Percentiles rank a stretch among this genome's conserved stretches.
Evolutionary conservation across 179 eudicot species (phyloP).

Genomic region (Silene coronaria): DNA sequence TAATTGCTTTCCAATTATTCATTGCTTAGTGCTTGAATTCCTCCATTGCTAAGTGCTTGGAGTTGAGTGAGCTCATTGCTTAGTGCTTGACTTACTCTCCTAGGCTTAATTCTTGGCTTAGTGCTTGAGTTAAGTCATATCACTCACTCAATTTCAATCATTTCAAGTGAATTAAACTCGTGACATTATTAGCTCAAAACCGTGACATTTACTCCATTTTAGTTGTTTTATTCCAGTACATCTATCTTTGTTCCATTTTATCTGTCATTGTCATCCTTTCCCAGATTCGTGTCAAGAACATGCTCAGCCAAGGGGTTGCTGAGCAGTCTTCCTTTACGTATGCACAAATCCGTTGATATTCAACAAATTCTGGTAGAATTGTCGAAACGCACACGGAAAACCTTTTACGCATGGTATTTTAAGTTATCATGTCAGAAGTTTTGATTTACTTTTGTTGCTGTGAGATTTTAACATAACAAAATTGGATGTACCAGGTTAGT

Average conservation of each 20-base stretch:
- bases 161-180: too few relatives aligned
- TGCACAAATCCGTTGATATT: slow-evolving; percentile 40
- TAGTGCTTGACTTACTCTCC: too few relatives aligned
- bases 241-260: slow-evolving; percentile 11
- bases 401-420: slow-evolving; percentile 68
- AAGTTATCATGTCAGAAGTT: slow-evolving; percentile 13
- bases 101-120: too few relatives aligned
- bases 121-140: too few relatives aligned
- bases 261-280: slow-evolving; percentile 11
- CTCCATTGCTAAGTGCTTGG: too few relatives aligned
- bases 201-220: too few relatives aligned
- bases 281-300: slow-evolving; percentile 92
- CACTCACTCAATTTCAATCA: too few relatives aligned
- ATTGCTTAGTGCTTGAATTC: too few relatives aligned
- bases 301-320: slow-evolving; percentile 71
- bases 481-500: slow-evolving; percentile 58
- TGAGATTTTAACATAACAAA: slow-evolving; percentile 4
- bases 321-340: slow-evolving; percentile 61
- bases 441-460: slow-evolving; percentile 7
- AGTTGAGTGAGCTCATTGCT: too few relatives aligned
- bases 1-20: too few relatives aligned
- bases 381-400: slow-evolving; percentile 80
- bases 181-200: too few relatives aligned
- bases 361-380: slow-evolving; percentile 56
- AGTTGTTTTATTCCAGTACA: too few relatives aligned